phyloP scores from a whole-genome alignment of 1,284 basidiomycete species.

The Austroboletus rostrupii region DNA sequence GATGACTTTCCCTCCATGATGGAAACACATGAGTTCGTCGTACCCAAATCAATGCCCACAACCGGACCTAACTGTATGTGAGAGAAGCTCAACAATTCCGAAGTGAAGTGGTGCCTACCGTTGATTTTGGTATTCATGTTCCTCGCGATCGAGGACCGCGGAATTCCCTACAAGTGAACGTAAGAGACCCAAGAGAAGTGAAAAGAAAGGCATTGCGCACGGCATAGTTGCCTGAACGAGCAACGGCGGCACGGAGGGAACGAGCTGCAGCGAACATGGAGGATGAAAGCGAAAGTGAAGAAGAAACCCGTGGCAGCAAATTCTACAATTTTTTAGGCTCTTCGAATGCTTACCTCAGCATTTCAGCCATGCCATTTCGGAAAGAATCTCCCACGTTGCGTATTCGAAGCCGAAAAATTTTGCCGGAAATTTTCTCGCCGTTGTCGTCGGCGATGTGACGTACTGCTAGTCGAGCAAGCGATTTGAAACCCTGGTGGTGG shows the following conservation, averaged over 20 bases:
- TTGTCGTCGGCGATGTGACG: too few species aligned
- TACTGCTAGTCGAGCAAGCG: too few species aligned
- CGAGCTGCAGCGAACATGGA: slow-evolving; percentile 64
- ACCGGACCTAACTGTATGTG: slow-evolving; percentile 55
- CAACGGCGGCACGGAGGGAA: slow-evolving; percentile 53
- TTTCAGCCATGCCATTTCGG: slow-evolving; percentile 9
- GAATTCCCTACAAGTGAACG: slow-evolving; percentile 45
- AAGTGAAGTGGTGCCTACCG: slow-evolving; percentile 40
- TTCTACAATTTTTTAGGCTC: slow-evolving; percentile 37
- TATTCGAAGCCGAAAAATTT: slow-evolving; percentile 2
- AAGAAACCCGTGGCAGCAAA: slow-evolving; percentile 33
- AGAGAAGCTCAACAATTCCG: not conserved
- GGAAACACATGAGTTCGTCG: slow-evolving; percentile 91
- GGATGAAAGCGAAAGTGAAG: slow-evolving; percentile 36
- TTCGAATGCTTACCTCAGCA: slow-evolving; percentile 36
- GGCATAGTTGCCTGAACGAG: slow-evolving; percentile 62
- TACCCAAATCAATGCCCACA: slow-evolving; percentile 82
- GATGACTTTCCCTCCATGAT: slow-evolving; percentile 95
- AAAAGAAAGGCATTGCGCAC: slow-evolving; percentile 37
- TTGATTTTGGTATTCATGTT: slow-evolving; percentile 83
- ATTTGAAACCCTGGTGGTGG: too few species aligned
- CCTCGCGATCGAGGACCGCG: slow-evolving; percentile 68
- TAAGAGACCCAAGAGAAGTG: slow-evolving; percentile 1
- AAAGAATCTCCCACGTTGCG: slow-evolving; percentile 10
- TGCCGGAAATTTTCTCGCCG: not conserved